Evolutionary conservation across 495 filamentous ascomycete genomes (phyloP).

Genomic region (Hypoxylon perforatum): DNA sequence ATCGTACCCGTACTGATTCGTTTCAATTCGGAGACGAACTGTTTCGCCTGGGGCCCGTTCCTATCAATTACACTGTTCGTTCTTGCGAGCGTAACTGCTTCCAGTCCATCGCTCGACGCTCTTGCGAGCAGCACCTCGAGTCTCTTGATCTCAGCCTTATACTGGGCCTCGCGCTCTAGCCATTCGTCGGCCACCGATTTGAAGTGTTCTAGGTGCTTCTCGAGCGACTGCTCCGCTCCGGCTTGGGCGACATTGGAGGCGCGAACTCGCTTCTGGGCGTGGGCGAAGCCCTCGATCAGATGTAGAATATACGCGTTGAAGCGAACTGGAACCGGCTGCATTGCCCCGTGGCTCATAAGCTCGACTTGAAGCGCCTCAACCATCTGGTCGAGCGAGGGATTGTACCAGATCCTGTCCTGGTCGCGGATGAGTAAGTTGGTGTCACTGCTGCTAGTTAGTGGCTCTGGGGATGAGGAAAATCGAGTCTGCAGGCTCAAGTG

Average conservation of each 20-base stretch:
- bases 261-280: constrained; percentile 31
- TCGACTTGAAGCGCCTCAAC: constrained; percentile 52
- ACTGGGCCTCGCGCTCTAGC: constrained; percentile 52
- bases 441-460: neutral
- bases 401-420: constrained; percentile 52
- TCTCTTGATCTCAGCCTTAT: constrained; percentile 60
- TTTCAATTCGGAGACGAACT: constrained; percentile 49
- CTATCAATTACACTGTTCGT: constrained; percentile 56
- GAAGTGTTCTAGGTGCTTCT: constrained; percentile 55
- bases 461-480: neutral
- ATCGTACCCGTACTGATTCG: constrained; percentile 34
- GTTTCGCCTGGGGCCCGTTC: constrained; percentile 38
- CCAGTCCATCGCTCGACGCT: constrained; percentile 59
- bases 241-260: constrained; percentile 33
- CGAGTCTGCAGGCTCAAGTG: constrained; percentile 13
- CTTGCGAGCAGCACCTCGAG: constrained; percentile 60
- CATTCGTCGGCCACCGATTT: constrained; percentile 53
- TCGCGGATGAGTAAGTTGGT: constrained; percentile 28
- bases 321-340: constrained; percentile 48
- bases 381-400: constrained; percentile 56
- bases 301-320: constrained; percentile 56
- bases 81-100: constrained; percentile 57
- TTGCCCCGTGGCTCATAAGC: constrained; percentile 46
- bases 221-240: constrained; percentile 46
- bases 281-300: constrained; percentile 54